Evolutionary conservation across 2,329 filamentous ascomycete genomes (phyloP), one percentile per base, ranked within the genome.

Genomic region (Hypoxylon sp.): DNA sequence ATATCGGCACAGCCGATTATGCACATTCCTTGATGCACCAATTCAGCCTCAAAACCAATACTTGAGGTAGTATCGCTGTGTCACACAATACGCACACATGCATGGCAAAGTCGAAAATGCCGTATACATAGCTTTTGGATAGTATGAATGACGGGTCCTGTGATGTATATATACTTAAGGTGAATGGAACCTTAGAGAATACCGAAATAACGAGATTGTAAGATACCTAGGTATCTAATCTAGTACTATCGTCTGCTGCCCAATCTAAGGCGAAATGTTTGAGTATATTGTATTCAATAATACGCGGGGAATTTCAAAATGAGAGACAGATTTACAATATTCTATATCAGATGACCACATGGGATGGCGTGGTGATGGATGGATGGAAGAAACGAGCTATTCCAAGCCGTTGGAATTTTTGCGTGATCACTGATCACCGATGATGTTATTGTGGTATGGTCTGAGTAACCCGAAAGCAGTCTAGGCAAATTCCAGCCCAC

Each of bases 341-440:
- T 46, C 24, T 31, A 60, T 58, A 65, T 67, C 67, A 63, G 52
- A 65, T 70, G 63, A 65, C 65, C 54, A 58, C 29, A 65, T 33
- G 29, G 44, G 42, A 70, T 70, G 63, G 67, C 63, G 59, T 70
- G 63, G 63, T 70, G 63, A 52, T 67, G 53, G 44, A 60, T 50
- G 55, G 33, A 26, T 22, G 19, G 19, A 48, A 63, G 47, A 58
- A 60, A 42, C 54, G 48, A 17, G 26, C 35, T 17, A 58, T 60
- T 57, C 59, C 44, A 52, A 33, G 44, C 48, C 29, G 29, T 44
- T 24, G 50, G 65, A 52, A 39, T 67, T 62, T 67, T 67, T 67
- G 67, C 63, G 64, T 65, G 64, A 70, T 65, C 48, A 54, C 35
- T 42, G 62, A 52, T 59, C 47, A 65, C 52, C 17, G 58, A 67